phyloP scores from a whole-genome alignment of 306 rosid genomes.

The Echinosophora koreensis region DNA sequence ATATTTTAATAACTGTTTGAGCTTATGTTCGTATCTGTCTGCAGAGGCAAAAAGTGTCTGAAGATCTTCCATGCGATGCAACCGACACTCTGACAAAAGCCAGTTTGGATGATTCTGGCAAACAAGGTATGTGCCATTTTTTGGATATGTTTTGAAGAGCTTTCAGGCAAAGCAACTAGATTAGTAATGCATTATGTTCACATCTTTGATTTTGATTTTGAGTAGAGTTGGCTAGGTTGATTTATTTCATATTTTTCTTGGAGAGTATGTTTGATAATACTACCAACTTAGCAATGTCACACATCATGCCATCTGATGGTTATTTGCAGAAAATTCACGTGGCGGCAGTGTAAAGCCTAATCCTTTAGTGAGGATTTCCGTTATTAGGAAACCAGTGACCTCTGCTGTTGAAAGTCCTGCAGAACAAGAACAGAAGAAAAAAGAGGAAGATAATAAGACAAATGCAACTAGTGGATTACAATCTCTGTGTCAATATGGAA shows the following conservation, averaged over 20 bases:
- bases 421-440: constrained; percentile 46
- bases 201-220: constrained; percentile 16
- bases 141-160: constrained; percentile 5
- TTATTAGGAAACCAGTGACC: constrained; percentile 62
- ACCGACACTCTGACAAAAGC: constrained; percentile 59
- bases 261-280: background rate
- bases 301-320: background rate
- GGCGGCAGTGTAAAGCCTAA: constrained; percentile 49
- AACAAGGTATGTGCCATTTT: constrained; percentile 54
- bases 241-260: background rate
- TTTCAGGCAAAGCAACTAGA: background rate
- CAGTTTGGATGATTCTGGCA: constrained; percentile 52
- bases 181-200: constrained; percentile 3
- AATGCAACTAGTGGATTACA: constrained; percentile 44
- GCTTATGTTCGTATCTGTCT: constrained; percentile 36
- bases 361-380: constrained; percentile 60
- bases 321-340: constrained; percentile 56
- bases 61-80: constrained; percentile 54
- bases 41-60: constrained; percentile 63
- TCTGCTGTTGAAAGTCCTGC: constrained; percentile 39
- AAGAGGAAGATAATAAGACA: constrained; percentile 40
- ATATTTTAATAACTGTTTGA: background rate
- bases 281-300: constrained; percentile 21
- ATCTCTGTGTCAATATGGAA: constrained; percentile 66
- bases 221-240: background rate